A percentile compares a stretch with the other conserved stretches of the same genome.
These are phyloP conservation scores for Cladosporium austrohemisphaericum DNA, from an alignment of 2,329 filamentous ascomycete species.

Conservation along the genomic window DNA sequence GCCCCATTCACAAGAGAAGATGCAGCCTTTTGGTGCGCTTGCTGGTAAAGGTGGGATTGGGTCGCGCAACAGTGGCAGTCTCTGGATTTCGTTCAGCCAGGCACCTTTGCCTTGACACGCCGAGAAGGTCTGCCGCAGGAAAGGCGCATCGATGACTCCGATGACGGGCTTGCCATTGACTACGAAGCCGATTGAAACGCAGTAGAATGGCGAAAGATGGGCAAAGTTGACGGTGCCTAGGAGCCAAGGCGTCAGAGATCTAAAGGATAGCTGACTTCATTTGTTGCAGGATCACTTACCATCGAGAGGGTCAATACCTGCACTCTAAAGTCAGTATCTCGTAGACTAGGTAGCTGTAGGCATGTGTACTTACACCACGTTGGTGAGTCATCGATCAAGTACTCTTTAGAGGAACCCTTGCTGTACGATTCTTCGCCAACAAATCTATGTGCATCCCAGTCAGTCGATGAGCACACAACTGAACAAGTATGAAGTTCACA, in stretches of 20 bases:
- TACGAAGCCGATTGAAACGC: conserved; percentile 70
- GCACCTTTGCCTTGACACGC: conserved; percentile 64
- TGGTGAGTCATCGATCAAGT: conserved; percentile 60
- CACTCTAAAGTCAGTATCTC: background rate
- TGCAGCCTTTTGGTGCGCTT: conserved; percentile 63
- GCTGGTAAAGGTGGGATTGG: conserved; percentile 61
- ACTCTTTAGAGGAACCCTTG: conserved; percentile 62
- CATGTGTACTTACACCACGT: conserved; percentile 58
- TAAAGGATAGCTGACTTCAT: background rate
- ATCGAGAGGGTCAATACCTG: conserved; percentile 65
- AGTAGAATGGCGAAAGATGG: conserved; percentile 77
- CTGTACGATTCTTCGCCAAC: conserved; percentile 75
- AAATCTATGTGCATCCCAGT: conserved; percentile 49
- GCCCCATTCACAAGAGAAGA: conserved; percentile 75
- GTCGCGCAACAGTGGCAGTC: conserved; percentile 60
- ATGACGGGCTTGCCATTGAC: conserved; percentile 58
- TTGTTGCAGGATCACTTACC: conserved; percentile 41
- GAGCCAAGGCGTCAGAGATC: background rate
- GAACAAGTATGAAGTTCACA: background rate
- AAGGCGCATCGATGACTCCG: conserved; percentile 69
- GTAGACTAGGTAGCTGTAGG: background rate
- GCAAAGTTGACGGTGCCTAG: conserved; percentile 72
- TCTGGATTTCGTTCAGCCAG: conserved; percentile 63
- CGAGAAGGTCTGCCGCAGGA: conserved; percentile 66
- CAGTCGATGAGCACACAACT: background rate